Percentiles rank a stretch among this genome's conserved stretches.
These are phyloP conservation scores for Xerocomus alliaceus DNA, from an alignment of 1,284 basidiomycete species.

Conservation along the genomic window DNA sequence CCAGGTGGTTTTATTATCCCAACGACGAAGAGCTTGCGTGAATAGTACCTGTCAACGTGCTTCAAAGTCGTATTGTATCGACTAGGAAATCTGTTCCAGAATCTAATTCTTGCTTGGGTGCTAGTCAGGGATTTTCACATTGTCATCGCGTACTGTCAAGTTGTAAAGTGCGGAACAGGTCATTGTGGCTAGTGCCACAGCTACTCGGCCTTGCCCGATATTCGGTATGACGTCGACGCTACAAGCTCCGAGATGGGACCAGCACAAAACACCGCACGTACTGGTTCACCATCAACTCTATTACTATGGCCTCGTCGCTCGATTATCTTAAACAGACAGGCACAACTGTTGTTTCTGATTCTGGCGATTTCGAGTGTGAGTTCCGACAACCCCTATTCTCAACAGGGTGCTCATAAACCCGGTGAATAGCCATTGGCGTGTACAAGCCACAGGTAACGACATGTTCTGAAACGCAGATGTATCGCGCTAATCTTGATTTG, in stretches of 20 bases:
- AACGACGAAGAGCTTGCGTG: no score
- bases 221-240: slow-evolving; percentile 1
- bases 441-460: slow-evolving; percentile 86
- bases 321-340: slow-evolving; percentile 87
- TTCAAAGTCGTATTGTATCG: no score
- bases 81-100: no score
- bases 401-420: neutral
- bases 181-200: neutral
- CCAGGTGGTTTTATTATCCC: no score
- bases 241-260: neutral
- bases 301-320: slow-evolving; percentile 85
- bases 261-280: neutral
- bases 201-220: no score
- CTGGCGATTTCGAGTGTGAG: slow-evolving; percentile 83
- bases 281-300: neutral
- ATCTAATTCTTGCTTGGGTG: no score
- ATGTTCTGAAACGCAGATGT: neutral
- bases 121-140: no score
- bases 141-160: no score
- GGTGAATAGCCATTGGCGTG: slow-evolving; percentile 70
- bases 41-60: no score
- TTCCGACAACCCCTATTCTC: slow-evolving; percentile 21
- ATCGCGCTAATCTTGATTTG: neutral
- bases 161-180: no score
- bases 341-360: slow-evolving; percentile 92